A percentile compares a stretch with the other conserved stretches of the same genome.
phyloP scores from a whole-genome alignment of 2,329 filamentous ascomycete genomes.

The Colletotrichum sojae region DNA sequence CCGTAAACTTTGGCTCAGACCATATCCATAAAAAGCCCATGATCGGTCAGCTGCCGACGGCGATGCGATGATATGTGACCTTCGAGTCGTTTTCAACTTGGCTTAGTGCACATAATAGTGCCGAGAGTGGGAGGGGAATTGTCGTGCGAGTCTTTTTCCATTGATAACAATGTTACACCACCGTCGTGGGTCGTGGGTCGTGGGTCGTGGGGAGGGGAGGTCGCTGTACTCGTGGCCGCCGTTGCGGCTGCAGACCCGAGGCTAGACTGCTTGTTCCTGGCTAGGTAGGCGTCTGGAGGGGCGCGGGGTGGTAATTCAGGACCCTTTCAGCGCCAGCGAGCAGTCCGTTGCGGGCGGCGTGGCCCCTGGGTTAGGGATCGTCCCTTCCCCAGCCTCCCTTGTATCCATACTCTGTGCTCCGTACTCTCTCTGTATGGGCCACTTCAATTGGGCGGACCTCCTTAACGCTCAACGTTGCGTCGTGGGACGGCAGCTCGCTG shows the following conservation, averaged over 20 bases:
- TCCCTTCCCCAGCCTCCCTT: conserved; percentile 1
- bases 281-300: conserved; percentile 8
- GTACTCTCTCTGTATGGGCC: no score
- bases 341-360: background rate
- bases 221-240: conserved; percentile 3
- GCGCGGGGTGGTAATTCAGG: conserved; percentile 13
- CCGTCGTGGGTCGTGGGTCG: conserved; percentile 11
- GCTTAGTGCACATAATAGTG: background rate
- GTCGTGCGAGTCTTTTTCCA: background rate
- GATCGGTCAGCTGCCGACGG: conserved; percentile 34
- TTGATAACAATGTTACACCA: conserved; percentile 22
- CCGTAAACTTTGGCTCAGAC: conserved; percentile 19
- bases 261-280: conserved; percentile 35
- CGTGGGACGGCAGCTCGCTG: background rate
- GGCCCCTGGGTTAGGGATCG: conserved; percentile 24
- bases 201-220: background rate
- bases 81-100: background rate
- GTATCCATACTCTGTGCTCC: background rate
- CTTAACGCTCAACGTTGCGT: conserved; percentile 13
- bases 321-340: conserved; percentile 3
- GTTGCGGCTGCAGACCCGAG: conserved; percentile 11
- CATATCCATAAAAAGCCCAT: conserved; percentile 6
- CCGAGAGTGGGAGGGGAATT: background rate
- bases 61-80: conserved; percentile 19
- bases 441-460: background rate